A percentile compares a stretch with the other conserved stretches of the same genome.
These are phyloP conservation scores for Boletus barrowsii DNA, from an alignment of 768 basidiomycete species.

Conservation along the genomic window DNA sequence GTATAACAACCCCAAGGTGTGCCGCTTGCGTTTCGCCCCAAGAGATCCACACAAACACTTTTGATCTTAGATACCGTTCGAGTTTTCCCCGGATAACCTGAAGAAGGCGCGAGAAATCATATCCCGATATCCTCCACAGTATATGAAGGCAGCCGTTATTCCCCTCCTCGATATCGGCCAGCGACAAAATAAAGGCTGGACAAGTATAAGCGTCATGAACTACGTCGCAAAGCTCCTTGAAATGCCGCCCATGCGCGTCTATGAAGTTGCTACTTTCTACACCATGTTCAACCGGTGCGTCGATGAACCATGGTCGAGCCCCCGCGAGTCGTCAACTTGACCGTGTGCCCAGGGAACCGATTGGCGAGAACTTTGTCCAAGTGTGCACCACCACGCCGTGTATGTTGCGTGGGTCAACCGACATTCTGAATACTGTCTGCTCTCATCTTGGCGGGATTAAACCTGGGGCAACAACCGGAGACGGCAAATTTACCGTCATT, in stretches of 20 bases:
- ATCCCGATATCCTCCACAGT: constrained; percentile 91
- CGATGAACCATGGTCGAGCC: not conserved
- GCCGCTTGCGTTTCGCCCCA: constrained; percentile 7
- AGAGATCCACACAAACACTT: not conserved
- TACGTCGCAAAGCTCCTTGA: constrained; percentile 91
- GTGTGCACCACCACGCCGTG: constrained; percentile 99
- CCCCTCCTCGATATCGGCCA: constrained; percentile 95
- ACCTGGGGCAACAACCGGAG: constrained; percentile 89
- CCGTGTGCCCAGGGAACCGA: constrained; percentile 67
- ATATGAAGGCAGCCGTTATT: constrained; percentile 98
- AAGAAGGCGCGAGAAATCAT: constrained; percentile 89
- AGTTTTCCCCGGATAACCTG: constrained; percentile 76
- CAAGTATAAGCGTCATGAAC: constrained; percentile 98
- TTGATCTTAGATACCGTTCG: constrained; percentile 75
- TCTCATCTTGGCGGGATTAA: constrained; percentile 79
- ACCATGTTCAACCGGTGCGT: constrained; percentile 98
- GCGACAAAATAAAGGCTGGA: constrained; percentile 98
- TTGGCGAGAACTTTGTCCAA: constrained; percentile 92
- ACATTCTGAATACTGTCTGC: constrained; percentile 83
- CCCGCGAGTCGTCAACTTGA: not conserved
- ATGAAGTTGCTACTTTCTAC: constrained; percentile 99
- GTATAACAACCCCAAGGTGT: constrained; percentile 89
- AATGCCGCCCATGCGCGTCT: constrained; percentile 97
- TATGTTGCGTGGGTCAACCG: constrained; percentile 89
- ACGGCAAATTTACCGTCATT: constrained; percentile 95